These are phyloP conservation scores for Chaetomium tenue DNA, from an alignment of 495 filamentous ascomycete genomes.

Conservation along the genomic window DNA sequence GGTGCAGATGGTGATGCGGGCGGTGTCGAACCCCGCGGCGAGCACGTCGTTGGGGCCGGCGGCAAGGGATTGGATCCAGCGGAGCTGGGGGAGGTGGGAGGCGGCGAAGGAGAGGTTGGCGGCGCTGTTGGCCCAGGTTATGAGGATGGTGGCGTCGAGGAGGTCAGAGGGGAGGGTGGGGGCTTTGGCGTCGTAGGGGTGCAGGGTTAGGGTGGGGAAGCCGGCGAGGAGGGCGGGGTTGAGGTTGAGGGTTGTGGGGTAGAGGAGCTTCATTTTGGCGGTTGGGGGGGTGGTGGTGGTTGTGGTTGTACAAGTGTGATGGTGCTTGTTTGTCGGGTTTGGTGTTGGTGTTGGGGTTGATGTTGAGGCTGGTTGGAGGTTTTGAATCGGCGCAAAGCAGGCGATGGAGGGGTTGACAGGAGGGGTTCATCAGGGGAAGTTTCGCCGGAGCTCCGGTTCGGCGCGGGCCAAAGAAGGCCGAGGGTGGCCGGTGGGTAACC, in stretches of 20 bases:
- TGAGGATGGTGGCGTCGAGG: conserved; percentile 54
- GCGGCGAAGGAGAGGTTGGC: conserved; percentile 54
- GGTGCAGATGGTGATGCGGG: conserved; percentile 47
- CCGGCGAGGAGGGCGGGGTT: conserved; percentile 50
- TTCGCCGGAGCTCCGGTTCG: too few species aligned
- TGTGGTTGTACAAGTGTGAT: not conserved
- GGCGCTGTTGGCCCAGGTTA: conserved; percentile 57
- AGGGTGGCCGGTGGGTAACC: not conserved
- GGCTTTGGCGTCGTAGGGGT: conserved; percentile 55
- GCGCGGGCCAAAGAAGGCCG: not conserved
- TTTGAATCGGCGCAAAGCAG: too few species aligned
- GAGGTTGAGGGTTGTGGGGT: conserved; percentile 57
- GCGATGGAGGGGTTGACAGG: too few species aligned
- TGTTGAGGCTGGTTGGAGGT: too few species aligned
- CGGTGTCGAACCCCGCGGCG: conserved; percentile 52
- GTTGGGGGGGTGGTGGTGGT: not conserved
- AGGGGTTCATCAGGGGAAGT: too few species aligned
- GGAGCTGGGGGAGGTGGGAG: conserved; percentile 48
- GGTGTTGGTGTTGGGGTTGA: too few species aligned
- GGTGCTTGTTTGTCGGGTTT: not conserved
- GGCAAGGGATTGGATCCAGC: conserved; percentile 61
- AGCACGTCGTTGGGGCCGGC: conserved; percentile 63
- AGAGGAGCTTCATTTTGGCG: conserved; percentile 58
- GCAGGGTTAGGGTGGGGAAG: conserved; percentile 49
- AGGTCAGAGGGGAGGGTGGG: conserved; percentile 51